These are phyloP conservation scores for Suillus luteus DNA, from an alignment of 768 basidiomycete species.

Conservation along the genomic window DNA sequence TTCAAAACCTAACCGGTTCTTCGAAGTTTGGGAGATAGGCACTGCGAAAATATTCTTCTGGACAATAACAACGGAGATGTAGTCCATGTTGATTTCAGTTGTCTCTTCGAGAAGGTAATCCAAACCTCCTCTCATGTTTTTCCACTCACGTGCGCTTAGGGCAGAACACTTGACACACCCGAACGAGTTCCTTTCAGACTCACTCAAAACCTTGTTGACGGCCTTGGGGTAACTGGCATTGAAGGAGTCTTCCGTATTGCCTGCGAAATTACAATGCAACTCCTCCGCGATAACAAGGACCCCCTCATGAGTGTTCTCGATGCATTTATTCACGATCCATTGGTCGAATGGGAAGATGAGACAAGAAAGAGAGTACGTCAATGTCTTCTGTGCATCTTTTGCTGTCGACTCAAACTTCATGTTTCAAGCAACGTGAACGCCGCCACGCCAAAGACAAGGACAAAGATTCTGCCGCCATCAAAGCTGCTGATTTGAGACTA, in stretches of 20 bases:
- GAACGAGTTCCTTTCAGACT: conserved; percentile 94
- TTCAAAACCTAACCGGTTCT: neutral
- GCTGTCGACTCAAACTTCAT: conserved; percentile 5
- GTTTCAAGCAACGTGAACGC: conserved; percentile 5
- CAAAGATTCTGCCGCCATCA: conserved; percentile 35
- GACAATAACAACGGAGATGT: conserved; percentile 87
- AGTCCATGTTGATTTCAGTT: conserved; percentile 97
- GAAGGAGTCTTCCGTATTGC: conserved; percentile 94
- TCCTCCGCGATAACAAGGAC: conserved; percentile 89
- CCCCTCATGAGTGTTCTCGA: conserved; percentile 94
- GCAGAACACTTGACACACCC: conserved; percentile 82
- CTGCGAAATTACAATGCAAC: conserved; percentile 85
- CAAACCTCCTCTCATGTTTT: neutral
- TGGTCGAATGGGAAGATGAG: conserved; percentile 94
- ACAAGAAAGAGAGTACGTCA: conserved; percentile 59
- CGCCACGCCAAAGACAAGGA: conserved; percentile 40
- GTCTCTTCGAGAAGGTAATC: conserved; percentile 90
- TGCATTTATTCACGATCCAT: conserved; percentile 95
- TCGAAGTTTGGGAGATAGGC: conserved; percentile 91
- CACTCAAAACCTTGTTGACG: conserved; percentile 91
- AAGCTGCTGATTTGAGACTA: conserved; percentile 55
- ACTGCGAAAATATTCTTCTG: conserved; percentile 94
- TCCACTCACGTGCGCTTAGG: conserved; percentile 38
- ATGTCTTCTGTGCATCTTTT: neutral
- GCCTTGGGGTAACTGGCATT: conserved; percentile 88